Evolutionary conservation across 2,329 filamentous ascomycete species (phyloP).

Genomic region (Trichoderma endophyticum): DNA sequence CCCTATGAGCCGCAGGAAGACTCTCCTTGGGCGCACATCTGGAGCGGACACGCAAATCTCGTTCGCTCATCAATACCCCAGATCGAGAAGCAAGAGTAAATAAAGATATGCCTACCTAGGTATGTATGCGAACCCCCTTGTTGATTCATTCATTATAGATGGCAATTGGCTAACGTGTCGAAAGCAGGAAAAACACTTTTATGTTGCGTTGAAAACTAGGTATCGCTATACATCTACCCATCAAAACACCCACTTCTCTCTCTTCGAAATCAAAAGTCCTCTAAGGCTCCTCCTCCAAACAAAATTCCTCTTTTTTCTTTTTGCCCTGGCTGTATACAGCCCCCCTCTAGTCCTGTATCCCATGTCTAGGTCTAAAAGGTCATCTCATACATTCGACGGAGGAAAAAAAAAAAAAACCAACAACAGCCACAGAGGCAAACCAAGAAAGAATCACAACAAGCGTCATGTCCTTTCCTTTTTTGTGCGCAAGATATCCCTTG

Average conservation of each 20-base stretch:
- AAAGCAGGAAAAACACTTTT: not conserved
- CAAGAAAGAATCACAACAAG: not conserved
- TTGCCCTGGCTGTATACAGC: not conserved
- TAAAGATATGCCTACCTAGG: not conserved
- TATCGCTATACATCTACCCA: not conserved
- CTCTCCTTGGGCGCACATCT: constrained; percentile 20
- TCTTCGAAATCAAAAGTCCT: not conserved
- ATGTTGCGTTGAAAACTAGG: constrained; percentile 5
- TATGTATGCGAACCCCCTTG: not conserved
- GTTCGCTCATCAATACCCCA: not conserved
- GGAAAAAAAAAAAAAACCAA: not conserved
- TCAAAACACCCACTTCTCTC: not conserved
- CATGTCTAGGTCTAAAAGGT: constrained; percentile 16
- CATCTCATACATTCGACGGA: not conserved
- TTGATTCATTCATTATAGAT: not conserved
- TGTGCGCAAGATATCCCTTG: not conserved
- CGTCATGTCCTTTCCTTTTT: not conserved
- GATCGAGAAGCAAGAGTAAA: not conserved
- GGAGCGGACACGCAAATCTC: constrained; percentile 20
- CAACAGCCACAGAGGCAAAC: not conserved
- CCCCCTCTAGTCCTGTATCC: constrained; percentile 13
- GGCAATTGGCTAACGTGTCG: not conserved
- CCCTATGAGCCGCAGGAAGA: constrained; percentile 21
- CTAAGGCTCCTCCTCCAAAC: not conserved
- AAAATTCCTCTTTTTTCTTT: not conserved